Evolutionary conservation across 495 filamentous ascomycete genomes (phyloP), one percentile per base, ranked within the genome.

Genomic region (Talaromyces nanjingensis): DNA sequence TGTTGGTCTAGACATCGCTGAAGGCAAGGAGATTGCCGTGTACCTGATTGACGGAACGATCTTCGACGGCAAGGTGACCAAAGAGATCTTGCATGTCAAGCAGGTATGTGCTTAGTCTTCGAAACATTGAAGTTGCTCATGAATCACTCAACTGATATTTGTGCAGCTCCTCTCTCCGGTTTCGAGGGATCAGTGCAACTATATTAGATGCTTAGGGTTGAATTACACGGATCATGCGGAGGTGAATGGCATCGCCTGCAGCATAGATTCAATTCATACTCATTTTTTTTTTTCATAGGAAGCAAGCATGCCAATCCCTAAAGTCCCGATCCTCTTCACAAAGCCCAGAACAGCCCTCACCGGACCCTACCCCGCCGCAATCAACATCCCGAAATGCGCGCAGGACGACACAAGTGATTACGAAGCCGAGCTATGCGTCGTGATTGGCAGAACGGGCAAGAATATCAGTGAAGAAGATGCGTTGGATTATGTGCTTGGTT

Each of bases 371-470:
- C 78, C 79, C 1, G 73, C 73, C 6, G 62, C 70, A 5, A 76
- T 81, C 62, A 73, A 70, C 39, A 71, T 83, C 11, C 81, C 78
- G 5, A 76, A 72, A 52, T 65, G 68, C 59, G 78, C 77, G 0
- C 79, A 81, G 59, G 77, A 78, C 62, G 73, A 65, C n/a, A 74
- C 74, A 42, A 79, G 74, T 54, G 82, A 84, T 68, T 81, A 80
- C 58, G 78, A 82, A 64, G 78, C 73, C 5, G 79, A 82, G 64
- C 69, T 82, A 2, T 73, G 66, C 33, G 4, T 80, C 6, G 67
- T 81, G 0, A 76, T 80, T 57, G 71, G 70, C 5, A 79, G 76
- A 63, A 70, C 68, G 11, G 77, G 74, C 12, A 66, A 71, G 0
- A 75, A 81, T 62, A 77, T 80, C 20, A 65, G 71, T 0, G 73